Conservation (phyloP, 176 grass and related monocot species). For the Phoenix roebelenii region DNA sequence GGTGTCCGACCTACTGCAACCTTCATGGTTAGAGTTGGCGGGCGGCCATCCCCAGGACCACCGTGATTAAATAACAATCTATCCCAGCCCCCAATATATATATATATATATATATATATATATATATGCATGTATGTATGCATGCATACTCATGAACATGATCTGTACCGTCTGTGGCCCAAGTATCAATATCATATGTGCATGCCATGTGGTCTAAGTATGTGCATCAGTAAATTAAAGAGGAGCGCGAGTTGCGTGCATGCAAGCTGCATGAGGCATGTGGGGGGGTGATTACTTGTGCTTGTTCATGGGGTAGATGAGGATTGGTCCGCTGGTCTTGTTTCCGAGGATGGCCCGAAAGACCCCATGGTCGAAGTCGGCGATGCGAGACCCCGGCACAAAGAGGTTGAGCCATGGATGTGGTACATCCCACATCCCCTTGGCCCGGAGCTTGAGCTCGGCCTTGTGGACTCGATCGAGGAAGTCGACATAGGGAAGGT, state of each 20-base stretch:
- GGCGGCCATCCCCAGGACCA: no score
- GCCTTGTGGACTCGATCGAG: slow-evolving; percentile 3
- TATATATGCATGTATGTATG: no score
- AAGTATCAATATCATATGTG: no score
- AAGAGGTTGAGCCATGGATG: slow-evolving; percentile 99
- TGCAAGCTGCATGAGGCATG: background rate
- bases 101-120: no score
- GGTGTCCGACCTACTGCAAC: no score
- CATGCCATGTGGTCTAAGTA: no score
- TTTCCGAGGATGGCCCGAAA: slow-evolving; percentile 66
- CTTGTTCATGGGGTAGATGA: slow-evolving; percentile 98
- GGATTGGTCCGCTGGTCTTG: slow-evolving; percentile 71
- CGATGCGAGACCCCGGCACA: slow-evolving; percentile 80
- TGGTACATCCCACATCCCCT: slow-evolving; percentile 87
- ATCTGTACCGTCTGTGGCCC: no score
- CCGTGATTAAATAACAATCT: no score
- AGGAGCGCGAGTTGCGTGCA: background rate
- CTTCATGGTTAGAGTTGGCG: no score
- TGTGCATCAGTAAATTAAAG: no score
- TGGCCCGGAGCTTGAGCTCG: slow-evolving; percentile 47
- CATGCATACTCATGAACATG: no score
- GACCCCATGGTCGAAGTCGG: slow-evolving; percentile 74
- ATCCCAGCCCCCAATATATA: no score
- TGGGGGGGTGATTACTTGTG: slow-evolving; percentile 39
- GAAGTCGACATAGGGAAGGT: slow-evolving; percentile 8